phyloP scores from a whole-genome alignment of 139 green algal species.

The Chlamydomonas asymmetrica region DNA sequence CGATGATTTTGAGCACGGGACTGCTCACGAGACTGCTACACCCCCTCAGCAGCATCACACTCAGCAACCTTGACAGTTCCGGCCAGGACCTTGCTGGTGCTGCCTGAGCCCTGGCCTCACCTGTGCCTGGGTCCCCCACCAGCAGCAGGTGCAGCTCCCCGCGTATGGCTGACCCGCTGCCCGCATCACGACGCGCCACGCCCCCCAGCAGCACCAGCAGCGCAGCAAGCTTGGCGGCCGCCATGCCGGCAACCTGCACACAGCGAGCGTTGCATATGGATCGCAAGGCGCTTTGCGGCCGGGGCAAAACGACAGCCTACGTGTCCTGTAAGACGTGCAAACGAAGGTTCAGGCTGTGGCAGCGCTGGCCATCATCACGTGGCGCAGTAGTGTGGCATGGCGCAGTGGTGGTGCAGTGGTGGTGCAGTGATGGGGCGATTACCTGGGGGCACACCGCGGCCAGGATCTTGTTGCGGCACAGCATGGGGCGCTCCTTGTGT shows the following conservation, averaged over 20 bases:
- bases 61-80: no score
- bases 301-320: no score
- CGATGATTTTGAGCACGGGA: no score
- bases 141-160: conserved; percentile 90
- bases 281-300: background rate
- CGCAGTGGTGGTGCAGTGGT: background rate
- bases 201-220: conserved; percentile 83
- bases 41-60: no score
- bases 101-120: conserved; percentile 25
- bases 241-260: conserved; percentile 61
- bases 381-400: background rate
- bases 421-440: background rate
- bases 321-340: no score
- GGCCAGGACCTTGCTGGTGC: no score
- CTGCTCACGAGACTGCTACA: no score
- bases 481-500: conserved; percentile 53
- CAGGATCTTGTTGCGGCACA: conserved; percentile 73
- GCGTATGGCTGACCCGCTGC: conserved; percentile 29
- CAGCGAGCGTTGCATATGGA: background rate
- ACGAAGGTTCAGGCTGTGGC: no score
- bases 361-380: no score
- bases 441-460: conserved; percentile 72
- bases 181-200: conserved; percentile 36
- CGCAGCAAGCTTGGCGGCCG: conserved; percentile 75
- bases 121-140: conserved; percentile 87